Base-by-base conservation (phyloP, 352 stramenopile species). In the Globisporangium canariense region DNA sequence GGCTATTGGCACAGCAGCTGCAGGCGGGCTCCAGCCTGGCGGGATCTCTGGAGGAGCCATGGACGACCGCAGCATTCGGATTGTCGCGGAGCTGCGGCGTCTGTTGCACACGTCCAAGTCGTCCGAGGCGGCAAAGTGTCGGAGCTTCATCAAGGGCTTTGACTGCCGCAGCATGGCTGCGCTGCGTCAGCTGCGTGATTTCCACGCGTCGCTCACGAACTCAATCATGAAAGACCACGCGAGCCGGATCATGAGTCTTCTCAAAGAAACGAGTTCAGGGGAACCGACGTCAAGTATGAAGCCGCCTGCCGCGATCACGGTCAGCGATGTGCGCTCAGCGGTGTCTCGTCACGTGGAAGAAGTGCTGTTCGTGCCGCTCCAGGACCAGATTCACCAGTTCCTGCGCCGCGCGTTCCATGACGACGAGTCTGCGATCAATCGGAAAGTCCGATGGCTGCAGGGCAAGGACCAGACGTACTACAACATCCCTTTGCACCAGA, bases 391-490 rank as follows among this genome's bases (percentile, higher is more conserved):
- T 25, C 76, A 81, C 28, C 58, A 55, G 0, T 79, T 84, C 8
- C 43, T 96, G 40, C 83, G 79, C 13, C 83, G 81, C 7, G 65
- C 75, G 4, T 89, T 88, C 62, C 76, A 88, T 9, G 86, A 92
- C 55, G 88, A 94, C 55, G 88, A 96, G 32, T 71, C 83, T 0
- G 75, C 76, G 7, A 79, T 96, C 57, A 94, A 93, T 65, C 83
- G 86, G 10, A 94, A 94, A 58, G 74, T 96, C 9, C 75, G 85
- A n/a, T 96, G 86, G 86, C 71, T 96, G 10, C 88, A 94, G 69
- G 86, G 88, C n/a, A 96, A 96, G 74, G 86, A 96, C 61, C 88
- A 96, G 40, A 90, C 84, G 60, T 94, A 94, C 61, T 96, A 92
- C 65, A 93, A 94, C 56, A 96, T 96, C 36, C 86, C 88, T 2